These are phyloP conservation scores for Ceratobasidium sp. DNA, from an alignment of 1,284 basidiomycete species.

Conservation along the genomic window DNA sequence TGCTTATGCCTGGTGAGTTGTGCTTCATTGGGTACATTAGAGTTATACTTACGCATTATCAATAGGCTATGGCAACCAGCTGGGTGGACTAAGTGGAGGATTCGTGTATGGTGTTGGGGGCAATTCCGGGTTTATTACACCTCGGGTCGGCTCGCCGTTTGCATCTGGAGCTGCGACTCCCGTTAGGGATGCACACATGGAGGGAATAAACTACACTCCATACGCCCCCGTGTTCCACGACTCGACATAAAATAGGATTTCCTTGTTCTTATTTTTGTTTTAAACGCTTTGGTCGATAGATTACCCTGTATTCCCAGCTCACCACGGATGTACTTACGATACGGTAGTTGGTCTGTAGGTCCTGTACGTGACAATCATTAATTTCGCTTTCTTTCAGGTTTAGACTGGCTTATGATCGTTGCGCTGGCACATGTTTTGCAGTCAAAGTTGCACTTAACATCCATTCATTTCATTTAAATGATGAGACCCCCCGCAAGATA, in stretches of 20 bases:
- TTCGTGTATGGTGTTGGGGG: slow-evolving; percentile 82
- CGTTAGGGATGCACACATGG: slow-evolving; percentile 24
- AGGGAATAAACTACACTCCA: slow-evolving; percentile 26
- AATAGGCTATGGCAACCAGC: slow-evolving; percentile 72
- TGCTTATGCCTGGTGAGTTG: slow-evolving; percentile 76
- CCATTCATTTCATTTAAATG: not conserved
- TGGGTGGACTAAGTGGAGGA: slow-evolving; percentile 79
- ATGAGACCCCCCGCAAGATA: no score
- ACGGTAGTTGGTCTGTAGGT: not conserved
- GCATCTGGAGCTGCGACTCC: slow-evolving; percentile 52
- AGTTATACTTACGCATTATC: slow-evolving; percentile 13
- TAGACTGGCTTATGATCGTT: not conserved
- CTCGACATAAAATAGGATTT: not conserved
- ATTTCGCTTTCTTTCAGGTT: not conserved
- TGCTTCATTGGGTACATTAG: slow-evolving; percentile 14
- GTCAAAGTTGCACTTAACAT: not conserved
- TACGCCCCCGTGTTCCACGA: slow-evolving; percentile 30
- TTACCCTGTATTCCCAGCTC: slow-evolving; percentile 2
- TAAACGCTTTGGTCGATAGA: slow-evolving; percentile 1
- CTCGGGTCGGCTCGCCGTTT: slow-evolving; percentile 51
- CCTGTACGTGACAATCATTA: slow-evolving; percentile 6
- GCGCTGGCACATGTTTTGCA: not conserved
- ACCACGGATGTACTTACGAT: slow-evolving; percentile 23
- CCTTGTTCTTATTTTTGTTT: not conserved
- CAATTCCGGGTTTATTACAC: slow-evolving; percentile 69